A percentile compares a stretch with the other conserved stretches of the same genome.
phyloP scores from a whole-genome alignment of 129 eudicot genomes.

The Pseudognaphalium luteoalbum region DNA sequence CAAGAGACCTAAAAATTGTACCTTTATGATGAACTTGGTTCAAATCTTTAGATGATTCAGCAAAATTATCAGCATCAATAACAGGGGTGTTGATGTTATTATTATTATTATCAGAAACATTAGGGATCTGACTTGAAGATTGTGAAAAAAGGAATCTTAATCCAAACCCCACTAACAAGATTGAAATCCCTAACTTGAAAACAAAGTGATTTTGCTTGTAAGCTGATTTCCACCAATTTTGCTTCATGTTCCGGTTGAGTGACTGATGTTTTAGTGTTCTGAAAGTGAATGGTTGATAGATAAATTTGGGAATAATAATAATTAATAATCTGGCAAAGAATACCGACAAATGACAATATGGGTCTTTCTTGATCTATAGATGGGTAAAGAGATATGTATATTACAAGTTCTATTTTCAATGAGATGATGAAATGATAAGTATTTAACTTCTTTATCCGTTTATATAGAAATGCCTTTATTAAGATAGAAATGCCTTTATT shows the following conservation, averaged over 20 bases:
- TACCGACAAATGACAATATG: conserved; percentile 39
- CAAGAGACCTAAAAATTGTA: not conserved
- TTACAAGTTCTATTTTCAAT: too few species aligned
- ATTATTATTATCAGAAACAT: conserved; percentile 23
- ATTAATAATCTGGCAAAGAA: conserved; percentile 17
- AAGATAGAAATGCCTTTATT: not conserved
- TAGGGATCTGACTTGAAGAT: conserved; percentile 46
- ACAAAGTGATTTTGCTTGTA: conserved; percentile 53
- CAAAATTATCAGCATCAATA: conserved; percentile 26
- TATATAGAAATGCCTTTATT: not conserved
- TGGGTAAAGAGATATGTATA: conserved; percentile 8
- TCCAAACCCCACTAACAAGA: conserved; percentile 61
- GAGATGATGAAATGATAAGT: too few species aligned
- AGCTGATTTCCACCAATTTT: conserved; percentile 43
- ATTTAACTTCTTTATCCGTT: not conserved
- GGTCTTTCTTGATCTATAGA: conserved; percentile 24
- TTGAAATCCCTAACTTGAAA: conserved; percentile 54
- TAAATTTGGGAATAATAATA: not conserved
- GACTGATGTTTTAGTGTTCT: conserved; percentile 16
- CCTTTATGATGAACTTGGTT: conserved; percentile 1
- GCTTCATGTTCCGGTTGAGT: conserved; percentile 39
- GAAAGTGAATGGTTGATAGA: conserved; percentile 13
- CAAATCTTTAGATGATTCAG: conserved; percentile 24
- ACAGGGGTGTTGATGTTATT: conserved; percentile 31
- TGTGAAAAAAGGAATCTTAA: conserved; percentile 49